Percentiles rank a stretch among this genome's conserved stretches.
phyloP scores from a whole-genome alignment of 1,284 basidiomycete genomes.

The Chiua sp. region DNA sequence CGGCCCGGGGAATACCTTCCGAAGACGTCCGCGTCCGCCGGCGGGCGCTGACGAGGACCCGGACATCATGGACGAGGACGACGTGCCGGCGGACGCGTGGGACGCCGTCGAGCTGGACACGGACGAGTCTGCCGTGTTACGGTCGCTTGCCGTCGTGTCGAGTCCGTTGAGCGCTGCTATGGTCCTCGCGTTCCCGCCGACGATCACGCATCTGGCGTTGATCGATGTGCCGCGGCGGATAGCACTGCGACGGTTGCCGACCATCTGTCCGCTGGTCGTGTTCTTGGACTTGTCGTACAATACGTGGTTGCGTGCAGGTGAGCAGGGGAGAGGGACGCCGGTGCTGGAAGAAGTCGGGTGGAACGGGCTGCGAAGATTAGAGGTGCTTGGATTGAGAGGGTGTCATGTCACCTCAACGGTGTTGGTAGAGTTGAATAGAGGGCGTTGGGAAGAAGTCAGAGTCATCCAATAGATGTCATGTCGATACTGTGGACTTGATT shows the following conservation, averaged over 20 bases:
- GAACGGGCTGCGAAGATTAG: constrained; percentile 55
- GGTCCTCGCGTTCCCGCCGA: constrained; percentile 58
- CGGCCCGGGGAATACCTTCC: constrained; percentile 56
- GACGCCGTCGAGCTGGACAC: constrained; percentile 22
- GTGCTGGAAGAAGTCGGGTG: constrained; percentile 59
- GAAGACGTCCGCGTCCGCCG: constrained; percentile 6
- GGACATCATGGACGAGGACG: background rate
- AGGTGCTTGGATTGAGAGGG: constrained; percentile 57
- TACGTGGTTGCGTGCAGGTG: constrained; percentile 51
- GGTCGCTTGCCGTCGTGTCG: constrained; percentile 46
- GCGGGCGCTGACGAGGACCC: no score
- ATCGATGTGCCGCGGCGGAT: constrained; percentile 49
- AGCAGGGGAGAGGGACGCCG: constrained; percentile 26
- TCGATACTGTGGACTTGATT: no score
- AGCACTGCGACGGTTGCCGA: constrained; percentile 59
- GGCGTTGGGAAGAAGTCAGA: constrained; percentile 66
- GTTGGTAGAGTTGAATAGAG: constrained; percentile 53
- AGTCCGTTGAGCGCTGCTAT: constrained; percentile 40
- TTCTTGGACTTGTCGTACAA: constrained; percentile 73
- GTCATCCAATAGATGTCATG: constrained; percentile 44
- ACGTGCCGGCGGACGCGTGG: constrained; percentile 21
- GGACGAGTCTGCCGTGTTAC: constrained; percentile 36
- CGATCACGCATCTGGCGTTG: constrained; percentile 61
- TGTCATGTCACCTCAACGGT: constrained; percentile 51
- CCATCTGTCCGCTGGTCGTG: constrained; percentile 64